Conservation (phyloP, 1,139 yeast genomes). For the Geotrichum candidum region DNA sequence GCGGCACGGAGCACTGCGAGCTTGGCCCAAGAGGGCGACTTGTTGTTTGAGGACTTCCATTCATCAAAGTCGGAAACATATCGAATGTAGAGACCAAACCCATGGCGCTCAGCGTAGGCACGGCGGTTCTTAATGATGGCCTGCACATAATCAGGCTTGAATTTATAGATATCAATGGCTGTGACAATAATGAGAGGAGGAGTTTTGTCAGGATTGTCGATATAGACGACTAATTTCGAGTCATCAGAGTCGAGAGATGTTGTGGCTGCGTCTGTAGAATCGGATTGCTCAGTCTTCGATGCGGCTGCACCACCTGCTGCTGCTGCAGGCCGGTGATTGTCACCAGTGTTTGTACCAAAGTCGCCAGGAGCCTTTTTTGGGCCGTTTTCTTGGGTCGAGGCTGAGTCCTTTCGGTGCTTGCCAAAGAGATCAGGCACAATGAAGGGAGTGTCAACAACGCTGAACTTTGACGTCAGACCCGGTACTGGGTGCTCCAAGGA, state of each 20-base stretch:
- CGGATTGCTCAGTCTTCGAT: not conserved
- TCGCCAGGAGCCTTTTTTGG: slow-evolving; percentile 9
- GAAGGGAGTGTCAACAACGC: not conserved
- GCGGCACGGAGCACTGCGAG: slow-evolving; percentile 66
- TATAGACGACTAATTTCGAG: not conserved
- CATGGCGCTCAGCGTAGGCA: slow-evolving; percentile 70
- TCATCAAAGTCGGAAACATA: slow-evolving; percentile 63
- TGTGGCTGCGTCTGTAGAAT: not conserved
- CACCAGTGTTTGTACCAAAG: not conserved
- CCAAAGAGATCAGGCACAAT: not conserved
- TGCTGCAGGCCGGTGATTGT: slow-evolving; percentile 2
- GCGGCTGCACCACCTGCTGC: not conserved
- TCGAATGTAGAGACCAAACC: slow-evolving; percentile 70
- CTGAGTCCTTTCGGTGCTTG: not conserved
- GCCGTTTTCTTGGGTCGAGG: not conserved
- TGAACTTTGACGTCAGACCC: not conserved
- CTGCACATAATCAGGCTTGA: slow-evolving; percentile 53
- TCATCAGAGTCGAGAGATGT: not conserved
- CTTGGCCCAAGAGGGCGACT: slow-evolving; percentile 50
- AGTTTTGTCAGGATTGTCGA: not conserved
- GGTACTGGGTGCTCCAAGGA: not conserved
- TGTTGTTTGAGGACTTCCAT: slow-evolving; percentile 6
- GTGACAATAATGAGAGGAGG: slow-evolving; percentile 55
- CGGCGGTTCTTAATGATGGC: slow-evolving; percentile 74
- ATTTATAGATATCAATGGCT: slow-evolving; percentile 66